Base-by-base conservation (phyloP, 129 eudicot species). In the Flaveria trinervia region DNA sequence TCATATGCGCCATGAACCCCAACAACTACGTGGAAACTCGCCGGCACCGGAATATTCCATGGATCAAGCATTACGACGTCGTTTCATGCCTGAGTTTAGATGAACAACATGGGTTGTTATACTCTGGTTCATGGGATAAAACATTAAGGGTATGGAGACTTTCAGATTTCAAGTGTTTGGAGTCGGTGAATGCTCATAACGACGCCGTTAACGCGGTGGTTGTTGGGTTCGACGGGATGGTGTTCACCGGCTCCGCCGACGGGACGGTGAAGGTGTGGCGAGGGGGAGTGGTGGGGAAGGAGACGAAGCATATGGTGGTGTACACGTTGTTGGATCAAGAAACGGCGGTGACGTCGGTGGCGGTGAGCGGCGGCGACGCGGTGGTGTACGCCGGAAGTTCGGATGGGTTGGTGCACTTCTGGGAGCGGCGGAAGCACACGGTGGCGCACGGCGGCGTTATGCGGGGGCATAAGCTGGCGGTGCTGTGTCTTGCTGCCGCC, bases 61-160 rank as follows among this genome's bases (percentile, higher is more conserved):
- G 90, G 86, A 82, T 89, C 9, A 83, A 70, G 69, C 97, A 92
- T 51, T 89, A 23, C 54, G 97, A 92, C 62, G 90, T 92, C 6
- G 90, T 92, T 18, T 83, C 95, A 0, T 85, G 87, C 75, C 15
- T 92, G 83, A 62, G 82, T 72, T 64, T 64, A 44, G 69, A 64
- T 30, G 69, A 64, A 7, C 17, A 64, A 16, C 69, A 30, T 8
- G 69, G 92, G 23, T 20, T 92, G 22, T 30, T 92, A 9, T 92
- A 92, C 41, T 89, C 97, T 1, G 95, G 95, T 12, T 92, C 97
- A 0, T 92, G 97, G 97, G 97, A 92, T 70, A 89, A 85, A 48
- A 85, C 95, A 0, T 25, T 89, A 13, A 85, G 87, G 20, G 95
- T 92, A 2, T 92, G 97, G 97, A 79, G 95, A 28, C 26, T 89